Evolutionary conservation across 1,284 basidiomycete species (phyloP), one percentile per base, ranked within the genome.

Genomic region (Ganoderma resinaceum): DNA sequence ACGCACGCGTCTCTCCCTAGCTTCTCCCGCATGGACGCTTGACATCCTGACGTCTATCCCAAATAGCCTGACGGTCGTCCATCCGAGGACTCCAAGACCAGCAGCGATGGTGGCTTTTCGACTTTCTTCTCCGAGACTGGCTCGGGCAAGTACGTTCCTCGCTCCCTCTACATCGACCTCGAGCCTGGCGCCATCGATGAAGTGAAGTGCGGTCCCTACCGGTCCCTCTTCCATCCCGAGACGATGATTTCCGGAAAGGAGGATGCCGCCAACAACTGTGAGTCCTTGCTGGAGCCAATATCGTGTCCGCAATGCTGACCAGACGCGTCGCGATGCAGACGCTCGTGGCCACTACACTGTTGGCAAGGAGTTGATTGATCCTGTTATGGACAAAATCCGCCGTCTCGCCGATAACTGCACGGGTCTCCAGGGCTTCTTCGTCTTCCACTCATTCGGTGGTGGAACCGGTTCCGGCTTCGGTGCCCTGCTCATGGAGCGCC

Each of bases 371-470:
- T 90, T 93, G 76, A 95, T 96, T 65, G 92, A 94, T 78, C 88
- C 91, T 65, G 96, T 97, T 68, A 95, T 99, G 89, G 98, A 99
- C 84, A 96, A 94, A 81, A 86, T 99, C 74, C 95, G 98, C 79
- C 93, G 95, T 76, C 91, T 99, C 73, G 95, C 97, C 68, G 98
- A 99, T 84, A 98, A 97, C 85, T 98, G 97, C 87, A 92, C 92
- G 58, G 98, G 98, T 80, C 92, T 99, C 58, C 98, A 99, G 83
- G 97, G 98, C 76, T 99, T 99, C 90, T 99, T 99, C 81, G 96
- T 99, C 79, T 99, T 99, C 91, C 98, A 99, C 87, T 99, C 98
- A 58, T 98, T 99, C 79, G 98, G 98, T 80, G 98, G 98, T 82
- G 98, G 98, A 82, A 99, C 97, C 76, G 98, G 98, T 78, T 99